phyloP scores from a whole-genome alignment of 306 rosid genomes.

The Ceratonia siliqua region DNA sequence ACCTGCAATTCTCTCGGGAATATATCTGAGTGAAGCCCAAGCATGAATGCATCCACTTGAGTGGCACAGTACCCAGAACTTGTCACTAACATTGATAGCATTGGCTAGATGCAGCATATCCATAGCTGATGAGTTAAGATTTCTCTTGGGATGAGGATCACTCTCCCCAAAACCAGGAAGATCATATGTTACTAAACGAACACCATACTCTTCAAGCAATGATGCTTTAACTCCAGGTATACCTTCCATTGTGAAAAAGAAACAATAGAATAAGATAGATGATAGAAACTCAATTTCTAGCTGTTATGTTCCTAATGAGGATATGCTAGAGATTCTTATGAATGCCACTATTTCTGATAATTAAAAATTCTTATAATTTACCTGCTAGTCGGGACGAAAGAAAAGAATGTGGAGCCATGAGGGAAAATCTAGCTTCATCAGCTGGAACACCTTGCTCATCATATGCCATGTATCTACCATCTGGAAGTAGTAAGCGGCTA shows the following conservation, averaged over 20 bases:
- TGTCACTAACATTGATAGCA: slow-evolving; percentile 67
- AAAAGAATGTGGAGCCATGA: slow-evolving; percentile 85
- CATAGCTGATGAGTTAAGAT: slow-evolving; percentile 79
- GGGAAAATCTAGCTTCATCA: slow-evolving; percentile 67
- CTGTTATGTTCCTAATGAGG: neutral
- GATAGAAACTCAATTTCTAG: neutral
- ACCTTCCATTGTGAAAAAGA: slow-evolving; percentile 45
- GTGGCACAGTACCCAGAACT: slow-evolving; percentile 90
- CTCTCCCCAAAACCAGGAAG: slow-evolving; percentile 99
- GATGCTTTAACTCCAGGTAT: slow-evolving; percentile 75
- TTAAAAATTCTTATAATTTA: slow-evolving; percentile 13
- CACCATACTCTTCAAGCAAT: slow-evolving; percentile 82
- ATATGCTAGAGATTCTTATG: neutral
- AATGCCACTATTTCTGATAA: slow-evolving; percentile 3
- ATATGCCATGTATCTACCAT: slow-evolving; percentile 88
- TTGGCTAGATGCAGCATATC: slow-evolving; percentile 74
- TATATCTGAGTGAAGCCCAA: slow-evolving; percentile 86
- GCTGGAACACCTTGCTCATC: slow-evolving; percentile 75
- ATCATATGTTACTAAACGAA: slow-evolving; percentile 82
- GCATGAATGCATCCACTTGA: slow-evolving; percentile 86
- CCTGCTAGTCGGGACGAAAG: slow-evolving; percentile 95
- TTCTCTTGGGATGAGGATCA: slow-evolving; percentile 82
- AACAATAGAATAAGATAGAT: neutral
- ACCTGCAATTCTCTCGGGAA: slow-evolving; percentile 94
- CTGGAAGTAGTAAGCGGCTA: slow-evolving; percentile 75